Conservation (phyloP, 495 filamentous ascomycete genomes). For the Annulohypoxylon stygium region DNA sequence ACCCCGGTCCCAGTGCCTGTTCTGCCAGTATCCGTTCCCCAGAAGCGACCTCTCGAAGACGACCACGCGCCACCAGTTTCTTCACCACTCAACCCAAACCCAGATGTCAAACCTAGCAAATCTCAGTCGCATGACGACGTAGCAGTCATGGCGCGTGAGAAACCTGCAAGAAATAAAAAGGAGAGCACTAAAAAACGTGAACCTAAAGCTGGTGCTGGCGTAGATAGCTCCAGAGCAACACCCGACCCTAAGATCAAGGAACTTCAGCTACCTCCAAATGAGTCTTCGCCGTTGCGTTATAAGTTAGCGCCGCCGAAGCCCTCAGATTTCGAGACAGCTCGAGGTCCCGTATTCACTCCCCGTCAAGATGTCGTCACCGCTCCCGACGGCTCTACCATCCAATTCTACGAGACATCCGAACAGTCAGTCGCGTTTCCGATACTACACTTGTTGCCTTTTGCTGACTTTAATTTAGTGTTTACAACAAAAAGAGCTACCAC, state of each 20-base stretch:
- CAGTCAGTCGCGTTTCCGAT: slow-evolving; percentile 67
- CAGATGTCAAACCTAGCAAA: slow-evolving; percentile 50
- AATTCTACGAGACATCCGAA: slow-evolving; percentile 73
- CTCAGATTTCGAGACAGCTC: slow-evolving; percentile 69
- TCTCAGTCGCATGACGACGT: slow-evolving; percentile 54
- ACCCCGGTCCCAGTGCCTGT: slow-evolving; percentile 55
- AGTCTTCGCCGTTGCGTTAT: slow-evolving; percentile 67
- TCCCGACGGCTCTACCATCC: slow-evolving; percentile 61
- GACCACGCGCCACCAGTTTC: slow-evolving; percentile 69
- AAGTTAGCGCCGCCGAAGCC: slow-evolving; percentile 69
- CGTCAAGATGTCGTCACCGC: slow-evolving; percentile 62
- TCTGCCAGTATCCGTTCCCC: slow-evolving; percentile 63
- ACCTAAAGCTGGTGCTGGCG: slow-evolving; percentile 67
- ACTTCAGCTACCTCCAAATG: slow-evolving; percentile 53
- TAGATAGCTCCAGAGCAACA: slow-evolving; percentile 63
- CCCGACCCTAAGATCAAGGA: slow-evolving; percentile 70
- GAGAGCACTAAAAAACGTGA: slow-evolving; percentile 84
- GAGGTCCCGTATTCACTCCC: slow-evolving; percentile 66
- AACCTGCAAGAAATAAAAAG: slow-evolving; percentile 70
- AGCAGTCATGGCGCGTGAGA: slow-evolving; percentile 58
- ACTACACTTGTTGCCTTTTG: slow-evolving; percentile 51
- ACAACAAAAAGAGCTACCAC: slow-evolving; percentile 90
- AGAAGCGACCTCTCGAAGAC: slow-evolving; percentile 68
- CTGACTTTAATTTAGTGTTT: slow-evolving; percentile 71
- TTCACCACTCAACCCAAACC: slow-evolving; percentile 73